Conservation (phyloP, 2,329 filamentous ascomycete genomes). For the Fusarium sp. region DNA sequence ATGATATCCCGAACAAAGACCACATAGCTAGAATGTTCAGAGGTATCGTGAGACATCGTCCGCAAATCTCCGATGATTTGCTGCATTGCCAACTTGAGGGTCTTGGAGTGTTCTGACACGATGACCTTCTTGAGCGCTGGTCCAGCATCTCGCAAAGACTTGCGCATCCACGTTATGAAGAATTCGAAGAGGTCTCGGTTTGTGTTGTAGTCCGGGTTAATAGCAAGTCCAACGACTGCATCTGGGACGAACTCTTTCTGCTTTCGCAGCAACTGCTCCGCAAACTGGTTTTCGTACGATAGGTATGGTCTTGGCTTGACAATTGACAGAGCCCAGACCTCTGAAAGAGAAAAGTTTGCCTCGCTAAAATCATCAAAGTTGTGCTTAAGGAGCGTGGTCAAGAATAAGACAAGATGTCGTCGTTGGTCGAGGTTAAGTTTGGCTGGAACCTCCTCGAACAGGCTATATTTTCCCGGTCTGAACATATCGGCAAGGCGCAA, state of each 20-base stretch:
- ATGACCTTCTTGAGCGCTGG: conserved; percentile 50
- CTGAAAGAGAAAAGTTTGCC: conserved; percentile 56
- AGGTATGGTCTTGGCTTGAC: conserved; percentile 60
- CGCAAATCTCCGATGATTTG: conserved; percentile 64
- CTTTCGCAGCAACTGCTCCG: conserved; percentile 56
- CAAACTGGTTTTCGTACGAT: conserved; percentile 62
- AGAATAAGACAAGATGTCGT: conserved; percentile 62
- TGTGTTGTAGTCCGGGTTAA: conserved; percentile 58
- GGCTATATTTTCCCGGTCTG: conserved; percentile 57
- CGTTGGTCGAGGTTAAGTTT: conserved; percentile 55
- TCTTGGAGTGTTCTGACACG: conserved; percentile 54
- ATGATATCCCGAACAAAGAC: conserved; percentile 64
- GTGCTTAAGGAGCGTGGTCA: conserved; percentile 60
- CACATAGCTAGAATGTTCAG: conserved; percentile 60
- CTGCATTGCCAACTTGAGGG: conserved; percentile 61
- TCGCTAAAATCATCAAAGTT: conserved; percentile 59
- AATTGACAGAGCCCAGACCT: conserved; percentile 64
- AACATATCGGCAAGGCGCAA: conserved; percentile 59
- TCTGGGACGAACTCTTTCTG: conserved; percentile 57
- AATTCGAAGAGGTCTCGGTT: conserved; percentile 62
- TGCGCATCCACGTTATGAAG: conserved; percentile 62
- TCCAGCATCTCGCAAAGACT: conserved; percentile 54
- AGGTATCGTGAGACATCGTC: conserved; percentile 48
- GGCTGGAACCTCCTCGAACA: conserved; percentile 58
- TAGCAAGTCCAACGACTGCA: conserved; percentile 49